Base-by-base conservation (phyloP, 352 stramenopile genomes). In the Globisporangium nagaii region DNA sequence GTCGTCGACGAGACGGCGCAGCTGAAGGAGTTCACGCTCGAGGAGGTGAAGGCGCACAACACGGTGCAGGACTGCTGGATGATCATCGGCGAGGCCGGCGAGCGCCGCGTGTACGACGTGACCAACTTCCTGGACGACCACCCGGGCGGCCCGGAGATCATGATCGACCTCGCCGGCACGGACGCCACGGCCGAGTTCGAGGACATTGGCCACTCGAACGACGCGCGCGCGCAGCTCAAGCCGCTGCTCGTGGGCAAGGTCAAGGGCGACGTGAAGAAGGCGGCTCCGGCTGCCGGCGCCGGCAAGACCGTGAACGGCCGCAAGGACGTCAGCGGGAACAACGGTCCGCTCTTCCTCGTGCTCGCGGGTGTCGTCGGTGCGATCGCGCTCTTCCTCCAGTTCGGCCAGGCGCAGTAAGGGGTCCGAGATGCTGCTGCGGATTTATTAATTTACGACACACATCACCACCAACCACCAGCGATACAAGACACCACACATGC, bases 101-200 rank as follows among this genome's bases (percentile, higher is more conserved):
- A 83, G 12, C 73, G 73, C 61, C 97, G 98, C 72, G 96, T 99
- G 22, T 99, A 99, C 71, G 94, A 99, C 70, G 92, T 99, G 32
- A 98, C 95, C 20, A 84, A 85, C 49, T 99, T 99, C 79, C 78
- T 99, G 48, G 95, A 99, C 64, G 95, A 99, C 71, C 97, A 99
- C 76, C 97, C 97, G n/a, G 97, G 97, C 68, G 97, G 97, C 49
- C 90, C 96, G 9, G 96, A 99, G 78, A 96, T 99, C 56, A 90
- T 99, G 66, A 71, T 98, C 47, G 96, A 98, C 60, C 77, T 98
- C 56, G 91, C 90, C 24, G 95, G 93, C 43, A 75, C 92, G 65
- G 92, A 98, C 71, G 91, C 87, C 19, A 96, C 86, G 3, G 90
- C 92, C 48, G 90, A 95, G 56, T 98, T 98, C 63, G 79, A 99